Evolutionary conservation across 2,329 filamentous ascomycete genomes (phyloP).

Genomic region (Cordyceps fumosorosea): DNA sequence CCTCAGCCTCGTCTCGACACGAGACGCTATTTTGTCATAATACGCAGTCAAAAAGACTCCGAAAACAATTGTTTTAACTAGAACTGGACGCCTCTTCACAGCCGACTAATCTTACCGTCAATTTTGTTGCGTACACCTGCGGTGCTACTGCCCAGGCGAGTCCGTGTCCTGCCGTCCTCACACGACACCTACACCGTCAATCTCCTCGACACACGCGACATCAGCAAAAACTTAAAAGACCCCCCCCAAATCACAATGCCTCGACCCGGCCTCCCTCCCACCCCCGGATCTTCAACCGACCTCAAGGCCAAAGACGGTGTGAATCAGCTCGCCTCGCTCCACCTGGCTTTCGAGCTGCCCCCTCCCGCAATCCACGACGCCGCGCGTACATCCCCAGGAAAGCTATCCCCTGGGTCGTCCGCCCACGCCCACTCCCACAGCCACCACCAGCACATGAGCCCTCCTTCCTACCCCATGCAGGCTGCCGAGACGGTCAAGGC

Average conservation of each 20-base stretch:
- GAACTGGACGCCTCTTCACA: not conserved
- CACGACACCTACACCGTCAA: not conserved
- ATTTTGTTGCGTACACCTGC: not conserved
- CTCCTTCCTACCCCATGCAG: conserved; percentile 37
- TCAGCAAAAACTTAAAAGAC: not conserved
- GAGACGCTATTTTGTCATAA: not conserved
- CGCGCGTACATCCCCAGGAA: conserved; percentile 36
- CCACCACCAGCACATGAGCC: conserved; percentile 16
- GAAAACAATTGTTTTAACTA: not conserved
- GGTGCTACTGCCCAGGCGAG: not conserved
- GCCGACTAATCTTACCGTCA: not conserved
- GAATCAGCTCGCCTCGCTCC: conserved; percentile 53
- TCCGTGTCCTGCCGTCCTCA: not conserved
- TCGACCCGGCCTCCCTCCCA: conserved; percentile 60
- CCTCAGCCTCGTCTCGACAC: not conserved
- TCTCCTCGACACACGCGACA: not conserved
- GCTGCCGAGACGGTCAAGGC: conserved; percentile 46
- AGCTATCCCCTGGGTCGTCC: conserved; percentile 9
- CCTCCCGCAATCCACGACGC: conserved; percentile 61
- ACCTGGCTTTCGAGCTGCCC: conserved; percentile 67
- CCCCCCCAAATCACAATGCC: conserved; percentile 46
- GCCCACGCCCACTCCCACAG: conserved; percentile 7
- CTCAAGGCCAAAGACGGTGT: conserved; percentile 65
- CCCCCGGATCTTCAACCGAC: conserved; percentile 73
- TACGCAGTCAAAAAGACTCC: not conserved